These are phyloP conservation scores for Xylaria curta DNA, from an alignment of 495 filamentous ascomycete genomes.

Conservation along the genomic window DNA sequence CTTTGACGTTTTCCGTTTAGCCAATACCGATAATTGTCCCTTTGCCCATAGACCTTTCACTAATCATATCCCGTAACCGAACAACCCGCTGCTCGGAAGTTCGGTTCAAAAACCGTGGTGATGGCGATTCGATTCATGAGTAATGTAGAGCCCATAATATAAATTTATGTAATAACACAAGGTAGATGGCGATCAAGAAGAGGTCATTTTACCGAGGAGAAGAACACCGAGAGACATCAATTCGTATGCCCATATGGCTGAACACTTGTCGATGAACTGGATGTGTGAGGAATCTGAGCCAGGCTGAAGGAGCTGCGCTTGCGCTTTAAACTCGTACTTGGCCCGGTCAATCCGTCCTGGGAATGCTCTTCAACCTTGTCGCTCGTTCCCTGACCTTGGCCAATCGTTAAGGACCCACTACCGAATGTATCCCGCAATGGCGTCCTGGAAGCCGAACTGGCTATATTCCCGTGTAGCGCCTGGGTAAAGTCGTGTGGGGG, in stretches of 20 bases:
- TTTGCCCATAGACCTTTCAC: constrained; percentile 13
- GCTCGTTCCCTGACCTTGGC: constrained; percentile 44
- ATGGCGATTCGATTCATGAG: neutral
- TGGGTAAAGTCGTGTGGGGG: constrained; percentile 59
- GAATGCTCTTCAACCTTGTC: constrained; percentile 49
- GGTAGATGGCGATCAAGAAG: constrained; percentile 3
- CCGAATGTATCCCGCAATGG: constrained; percentile 56
- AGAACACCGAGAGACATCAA: constrained; percentile 6
- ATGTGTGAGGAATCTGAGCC: constrained; percentile 35
- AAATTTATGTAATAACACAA: constrained; percentile 8
- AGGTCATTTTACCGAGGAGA: neutral
- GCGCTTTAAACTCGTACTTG: constrained; percentile 51
- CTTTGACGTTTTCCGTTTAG: constrained; percentile 22
- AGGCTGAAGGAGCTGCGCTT: constrained; percentile 55
- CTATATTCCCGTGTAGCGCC: constrained; percentile 55
- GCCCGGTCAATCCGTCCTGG: constrained; percentile 41
- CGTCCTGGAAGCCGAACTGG: constrained; percentile 46
- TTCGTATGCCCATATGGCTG: constrained; percentile 40
- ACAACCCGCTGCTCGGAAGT: neutral
- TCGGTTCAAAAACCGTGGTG: neutral
- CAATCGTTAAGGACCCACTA: constrained; percentile 43
- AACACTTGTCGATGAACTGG: constrained; percentile 34
- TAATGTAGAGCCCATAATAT: neutral
- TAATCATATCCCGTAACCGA: constrained; percentile 12
- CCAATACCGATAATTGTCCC: constrained; percentile 12